Evolutionary conservation across 345 rosid genomes (phyloP).

Genomic region (Gossypioides kirkii): DNA sequence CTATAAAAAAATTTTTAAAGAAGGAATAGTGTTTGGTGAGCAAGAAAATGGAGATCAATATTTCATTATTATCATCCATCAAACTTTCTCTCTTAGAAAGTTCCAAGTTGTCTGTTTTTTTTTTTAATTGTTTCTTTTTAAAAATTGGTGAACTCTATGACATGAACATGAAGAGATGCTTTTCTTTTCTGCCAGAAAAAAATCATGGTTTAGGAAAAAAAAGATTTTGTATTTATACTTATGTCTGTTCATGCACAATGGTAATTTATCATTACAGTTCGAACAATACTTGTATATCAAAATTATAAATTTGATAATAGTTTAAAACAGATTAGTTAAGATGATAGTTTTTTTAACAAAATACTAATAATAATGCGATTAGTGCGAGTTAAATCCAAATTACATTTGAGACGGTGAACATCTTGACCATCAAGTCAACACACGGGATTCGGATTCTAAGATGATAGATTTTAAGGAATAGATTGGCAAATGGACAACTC

Average conservation of each 20-base stretch:
- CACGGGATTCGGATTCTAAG: no score
- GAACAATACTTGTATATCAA: no score
- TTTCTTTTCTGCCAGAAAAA: neutral
- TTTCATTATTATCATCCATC: constrained; percentile 13
- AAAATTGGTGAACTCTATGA: constrained; percentile 6
- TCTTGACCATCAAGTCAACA: no score
- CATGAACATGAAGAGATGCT: constrained; percentile 38
- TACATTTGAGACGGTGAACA: no score
- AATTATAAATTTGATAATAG: no score
- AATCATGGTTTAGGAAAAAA: neutral
- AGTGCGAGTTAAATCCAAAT: no score
- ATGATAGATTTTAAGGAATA: neutral
- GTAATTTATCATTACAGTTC: neutral
- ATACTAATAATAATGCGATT: no score
- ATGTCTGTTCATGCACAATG: neutral
- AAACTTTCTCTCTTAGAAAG: constrained; percentile 23
- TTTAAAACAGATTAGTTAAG: neutral
- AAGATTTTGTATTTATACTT: neutral
- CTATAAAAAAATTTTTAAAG: neutral
- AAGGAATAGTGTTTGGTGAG: constrained; percentile 20
- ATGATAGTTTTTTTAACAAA: no score
- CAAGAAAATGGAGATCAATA: constrained; percentile 20
- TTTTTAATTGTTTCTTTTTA: no score
- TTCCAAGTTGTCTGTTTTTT: constrained; percentile 31
- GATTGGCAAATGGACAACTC: neutral